These are phyloP conservation scores for peach (Prunus persica) DNA, from an alignment of 306 rosid genomes.

Conservation along the genomic window DNA sequence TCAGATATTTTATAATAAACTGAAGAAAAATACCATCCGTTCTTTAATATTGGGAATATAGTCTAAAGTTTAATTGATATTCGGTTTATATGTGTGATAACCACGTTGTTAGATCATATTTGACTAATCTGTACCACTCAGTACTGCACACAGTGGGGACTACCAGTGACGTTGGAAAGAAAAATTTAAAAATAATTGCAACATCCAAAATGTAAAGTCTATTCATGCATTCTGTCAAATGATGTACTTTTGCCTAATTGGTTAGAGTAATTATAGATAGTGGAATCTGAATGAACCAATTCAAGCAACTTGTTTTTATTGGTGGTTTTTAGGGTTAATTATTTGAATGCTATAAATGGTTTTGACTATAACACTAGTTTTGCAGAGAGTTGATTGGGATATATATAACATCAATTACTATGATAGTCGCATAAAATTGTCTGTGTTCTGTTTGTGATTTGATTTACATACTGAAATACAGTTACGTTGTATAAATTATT, in stretches of 20 bases:
- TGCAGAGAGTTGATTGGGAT: background rate
- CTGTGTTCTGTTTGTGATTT: too few relatives aligned
- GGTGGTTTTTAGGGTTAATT: background rate
- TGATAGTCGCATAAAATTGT: too few relatives aligned
- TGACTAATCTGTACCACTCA: background rate
- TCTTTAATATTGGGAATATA: too few relatives aligned
- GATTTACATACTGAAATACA: too few relatives aligned
- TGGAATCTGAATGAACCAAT: background rate
- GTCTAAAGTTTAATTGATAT: too few relatives aligned
- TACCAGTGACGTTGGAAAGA: background rate
- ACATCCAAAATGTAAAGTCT: background rate
- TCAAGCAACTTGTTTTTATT: background rate
- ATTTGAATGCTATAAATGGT: background rate
- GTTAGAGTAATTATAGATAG: too few relatives aligned
- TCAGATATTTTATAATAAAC: too few relatives aligned
- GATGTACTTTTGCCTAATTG: background rate
- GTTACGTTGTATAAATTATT: too few relatives aligned
- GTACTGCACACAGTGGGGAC: background rate
- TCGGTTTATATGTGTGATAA: too few relatives aligned
- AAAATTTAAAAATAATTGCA: background rate
- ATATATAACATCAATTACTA: too few relatives aligned
- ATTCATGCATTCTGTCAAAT: conserved; percentile 1
- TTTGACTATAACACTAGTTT: background rate
- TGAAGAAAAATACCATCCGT: too few relatives aligned
- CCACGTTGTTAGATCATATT: background rate